Evolutionary conservation across 148 eudicot genomes (phyloP).

Genomic region (Cornus kousa): DNA sequence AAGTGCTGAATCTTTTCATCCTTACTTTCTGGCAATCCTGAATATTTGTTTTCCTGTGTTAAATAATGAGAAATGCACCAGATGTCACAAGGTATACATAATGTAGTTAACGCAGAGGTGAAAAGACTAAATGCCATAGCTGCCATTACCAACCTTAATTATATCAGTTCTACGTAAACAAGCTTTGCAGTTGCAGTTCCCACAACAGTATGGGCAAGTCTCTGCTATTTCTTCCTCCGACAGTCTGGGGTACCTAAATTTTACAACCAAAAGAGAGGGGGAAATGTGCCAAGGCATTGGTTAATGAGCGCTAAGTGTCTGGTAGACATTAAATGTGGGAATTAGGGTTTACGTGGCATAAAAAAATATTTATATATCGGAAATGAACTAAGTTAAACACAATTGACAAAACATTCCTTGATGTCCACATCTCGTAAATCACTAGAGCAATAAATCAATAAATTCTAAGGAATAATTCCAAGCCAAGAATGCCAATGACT

Average conservation of each 20-base stretch:
- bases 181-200: constrained; percentile 65
- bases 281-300: not conserved
- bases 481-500: no score
- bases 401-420: no score
- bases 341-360: not conserved
- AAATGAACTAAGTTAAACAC: not conserved
- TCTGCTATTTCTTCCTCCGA: constrained; percentile 51
- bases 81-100: not conserved
- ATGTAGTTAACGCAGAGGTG: not conserved
- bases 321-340: not conserved
- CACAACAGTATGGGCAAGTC: constrained; percentile 51
- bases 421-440: no score
- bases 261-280: not conserved
- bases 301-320: not conserved
- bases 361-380: no score
- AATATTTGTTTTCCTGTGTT: constrained; percentile 14
- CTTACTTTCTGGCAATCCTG: constrained; percentile 14
- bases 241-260: constrained; percentile 49
- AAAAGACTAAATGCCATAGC: not conserved
- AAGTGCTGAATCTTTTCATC: constrained; percentile 31
- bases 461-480: no score
- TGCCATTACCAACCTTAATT: constrained; percentile 19
- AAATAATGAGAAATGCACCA: not conserved
- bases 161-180: constrained; percentile 44
- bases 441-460: no score